A percentile compares a stretch with the other conserved stretches of the same genome.
phyloP scores from a whole-genome alignment of 1,284 basidiomycete genomes.

The Agaricales sp. region DNA sequence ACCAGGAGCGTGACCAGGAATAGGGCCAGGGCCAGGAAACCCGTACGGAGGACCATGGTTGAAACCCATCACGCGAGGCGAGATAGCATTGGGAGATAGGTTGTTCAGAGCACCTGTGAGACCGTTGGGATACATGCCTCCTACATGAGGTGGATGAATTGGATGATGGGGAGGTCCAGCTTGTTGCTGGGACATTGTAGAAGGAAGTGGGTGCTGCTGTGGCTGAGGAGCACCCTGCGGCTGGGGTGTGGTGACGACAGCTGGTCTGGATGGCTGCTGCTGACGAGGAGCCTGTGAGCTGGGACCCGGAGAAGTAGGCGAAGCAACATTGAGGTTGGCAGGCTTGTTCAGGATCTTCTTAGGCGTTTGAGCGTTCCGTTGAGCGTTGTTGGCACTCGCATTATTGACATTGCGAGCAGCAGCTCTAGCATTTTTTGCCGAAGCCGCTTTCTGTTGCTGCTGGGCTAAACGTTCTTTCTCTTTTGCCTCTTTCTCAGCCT shows the following conservation, averaged over 20 bases:
- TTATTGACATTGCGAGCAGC: constrained; percentile 40
- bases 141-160: too few relatives aligned
- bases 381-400: constrained; percentile 11
- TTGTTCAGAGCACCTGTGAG: too few relatives aligned
- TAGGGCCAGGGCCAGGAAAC: background rate
- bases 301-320: constrained; percentile 21
- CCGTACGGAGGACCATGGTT: background rate
- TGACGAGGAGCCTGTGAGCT: constrained; percentile 18
- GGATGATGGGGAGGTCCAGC: constrained; percentile 19
- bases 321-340: constrained; percentile 13
- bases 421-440: constrained; percentile 27
- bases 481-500: constrained; percentile 42
- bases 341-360: constrained; percentile 45
- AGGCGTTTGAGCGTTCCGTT: constrained; percentile 27
- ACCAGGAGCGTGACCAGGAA: background rate
- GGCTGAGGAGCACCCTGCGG: constrained; percentile 50
- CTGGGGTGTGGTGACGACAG: constrained; percentile 21
- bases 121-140: too few relatives aligned
- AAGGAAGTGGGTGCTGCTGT: constrained; percentile 31
- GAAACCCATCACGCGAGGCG: constrained; percentile 7
- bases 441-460: constrained; percentile 24
- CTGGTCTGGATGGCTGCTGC: constrained; percentile 14
- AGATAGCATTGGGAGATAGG: too few relatives aligned
- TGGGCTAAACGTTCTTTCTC: too few relatives aligned
- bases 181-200: too few relatives aligned